phyloP scores from a whole-genome alignment of 2,329 filamentous ascomycete species.

The Fulvia fulva region DNA sequence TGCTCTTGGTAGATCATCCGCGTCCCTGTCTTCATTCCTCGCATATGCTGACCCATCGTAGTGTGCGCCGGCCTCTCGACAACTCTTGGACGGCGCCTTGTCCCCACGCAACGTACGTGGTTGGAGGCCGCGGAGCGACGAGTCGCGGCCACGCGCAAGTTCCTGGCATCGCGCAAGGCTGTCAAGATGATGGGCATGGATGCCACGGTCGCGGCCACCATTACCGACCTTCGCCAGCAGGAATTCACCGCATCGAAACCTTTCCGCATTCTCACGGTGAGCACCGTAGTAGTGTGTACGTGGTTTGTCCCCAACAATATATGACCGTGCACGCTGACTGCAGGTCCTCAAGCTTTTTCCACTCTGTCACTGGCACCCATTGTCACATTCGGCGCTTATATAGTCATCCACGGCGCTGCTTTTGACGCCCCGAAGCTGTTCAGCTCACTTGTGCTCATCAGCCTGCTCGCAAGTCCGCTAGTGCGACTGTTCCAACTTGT shows the following conservation, averaged over 20 bases:
- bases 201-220: background rate
- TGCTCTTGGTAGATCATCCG: background rate
- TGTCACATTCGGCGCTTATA: background rate
- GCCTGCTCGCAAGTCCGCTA: background rate
- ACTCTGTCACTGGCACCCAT: slow-evolving; percentile 1
- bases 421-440: background rate
- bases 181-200: background rate
- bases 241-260: background rate
- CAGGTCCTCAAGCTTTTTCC: background rate
- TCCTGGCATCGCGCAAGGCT: background rate
- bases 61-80: background rate
- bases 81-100: background rate
- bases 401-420: background rate
- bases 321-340: no score
- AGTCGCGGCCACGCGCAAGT: background rate
- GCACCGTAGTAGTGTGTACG: background rate
- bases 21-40: background rate
- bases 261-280: background rate
- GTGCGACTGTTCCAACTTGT: background rate
- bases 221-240: background rate
- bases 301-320: no score
- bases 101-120: background rate
- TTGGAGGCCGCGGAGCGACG: background rate
- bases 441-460: slow-evolving; percentile 1
- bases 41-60: background rate